Percentiles rank a stretch among this genome's conserved stretches.
Evolutionary conservation across 2,329 filamentous ascomycete species (phyloP).

Genomic region (Cladosporium sp.): DNA sequence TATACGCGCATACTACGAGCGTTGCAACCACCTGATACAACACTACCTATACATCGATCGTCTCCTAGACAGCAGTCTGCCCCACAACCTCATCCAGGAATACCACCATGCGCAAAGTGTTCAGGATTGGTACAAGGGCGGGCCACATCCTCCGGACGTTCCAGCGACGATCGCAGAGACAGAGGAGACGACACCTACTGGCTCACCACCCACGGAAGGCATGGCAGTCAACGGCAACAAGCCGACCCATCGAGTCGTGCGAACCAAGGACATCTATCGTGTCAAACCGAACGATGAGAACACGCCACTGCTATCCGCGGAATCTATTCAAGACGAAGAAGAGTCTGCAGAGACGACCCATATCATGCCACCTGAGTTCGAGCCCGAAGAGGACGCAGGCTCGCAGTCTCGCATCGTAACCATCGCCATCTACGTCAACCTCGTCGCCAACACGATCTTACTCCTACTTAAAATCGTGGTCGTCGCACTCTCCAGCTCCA

Average conservation of each 20-base stretch:
- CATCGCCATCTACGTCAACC: constrained; percentile 82
- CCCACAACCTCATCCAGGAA: constrained; percentile 84
- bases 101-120: constrained; percentile 56
- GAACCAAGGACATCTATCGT: constrained; percentile 81
- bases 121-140: constrained; percentile 5
- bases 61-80: constrained; percentile 84
- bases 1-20: constrained; percentile 80
- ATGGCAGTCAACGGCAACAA: not conserved
- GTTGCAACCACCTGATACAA: constrained; percentile 80
- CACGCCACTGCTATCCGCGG: constrained; percentile 54
- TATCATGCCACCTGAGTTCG: constrained; percentile 62
- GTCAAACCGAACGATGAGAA: constrained; percentile 55
- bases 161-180: constrained; percentile 68
- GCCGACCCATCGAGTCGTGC: constrained; percentile 51
- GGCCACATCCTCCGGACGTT: constrained; percentile 40
- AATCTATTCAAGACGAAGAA: constrained; percentile 37
- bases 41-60: constrained; percentile 92
- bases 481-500: constrained; percentile 69
- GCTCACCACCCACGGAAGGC: constrained; percentile 16
- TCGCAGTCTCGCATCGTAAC: constrained; percentile 70
- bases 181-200: constrained; percentile 41
- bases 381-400: constrained; percentile 63
- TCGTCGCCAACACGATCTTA: constrained; percentile 68
- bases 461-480: constrained; percentile 72
- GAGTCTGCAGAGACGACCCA: constrained; percentile 28